Percentiles rank a stretch among this genome's conserved stretches.
These are phyloP conservation scores for Zalaria sp. DNA, from an alignment of 2,329 filamentous ascomycete genomes.

Conservation along the genomic window DNA sequence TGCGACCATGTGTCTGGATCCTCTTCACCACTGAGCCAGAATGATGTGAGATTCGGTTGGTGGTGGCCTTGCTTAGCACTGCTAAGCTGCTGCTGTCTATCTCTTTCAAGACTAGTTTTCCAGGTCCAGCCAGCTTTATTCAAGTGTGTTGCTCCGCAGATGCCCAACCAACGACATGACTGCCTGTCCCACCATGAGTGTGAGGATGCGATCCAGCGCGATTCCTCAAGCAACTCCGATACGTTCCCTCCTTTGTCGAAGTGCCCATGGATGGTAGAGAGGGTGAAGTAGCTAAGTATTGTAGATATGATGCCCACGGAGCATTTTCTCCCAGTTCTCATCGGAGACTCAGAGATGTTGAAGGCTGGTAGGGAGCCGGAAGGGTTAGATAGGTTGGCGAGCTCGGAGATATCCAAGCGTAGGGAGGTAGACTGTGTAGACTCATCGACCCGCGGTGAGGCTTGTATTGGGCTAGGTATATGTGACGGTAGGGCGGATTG, in stretches of 20 bases:
- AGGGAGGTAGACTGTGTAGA: neutral
- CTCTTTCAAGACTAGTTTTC: constrained; percentile 5
- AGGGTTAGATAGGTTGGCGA: no score
- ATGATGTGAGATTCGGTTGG: constrained; percentile 7
- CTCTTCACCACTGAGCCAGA: constrained; percentile 28
- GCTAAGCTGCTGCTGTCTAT: constrained; percentile 2
- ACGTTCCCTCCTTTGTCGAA: neutral
- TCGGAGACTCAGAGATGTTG: neutral
- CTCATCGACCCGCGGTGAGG: neutral
- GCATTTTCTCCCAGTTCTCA: constrained; percentile 7
- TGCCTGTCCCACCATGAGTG: constrained; percentile 63
- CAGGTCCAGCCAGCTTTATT: constrained; percentile 32
- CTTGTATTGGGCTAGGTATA: neutral
- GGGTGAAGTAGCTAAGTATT: neutral
- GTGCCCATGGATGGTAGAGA: neutral
- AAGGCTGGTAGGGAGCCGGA: no score
- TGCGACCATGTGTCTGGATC: constrained; percentile 35
- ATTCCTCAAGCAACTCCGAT: constrained; percentile 10
- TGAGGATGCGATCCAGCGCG: constrained; percentile 54
- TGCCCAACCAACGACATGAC: constrained; percentile 60
- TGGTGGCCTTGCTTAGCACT: no score
- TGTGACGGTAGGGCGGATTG: neutral
- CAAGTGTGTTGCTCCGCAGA: constrained; percentile 69
- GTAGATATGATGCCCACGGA: constrained; percentile 7
- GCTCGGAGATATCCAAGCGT: neutral